Base-by-base conservation (phyloP, 768 basidiomycete species). In the Suillus discolor region DNA sequence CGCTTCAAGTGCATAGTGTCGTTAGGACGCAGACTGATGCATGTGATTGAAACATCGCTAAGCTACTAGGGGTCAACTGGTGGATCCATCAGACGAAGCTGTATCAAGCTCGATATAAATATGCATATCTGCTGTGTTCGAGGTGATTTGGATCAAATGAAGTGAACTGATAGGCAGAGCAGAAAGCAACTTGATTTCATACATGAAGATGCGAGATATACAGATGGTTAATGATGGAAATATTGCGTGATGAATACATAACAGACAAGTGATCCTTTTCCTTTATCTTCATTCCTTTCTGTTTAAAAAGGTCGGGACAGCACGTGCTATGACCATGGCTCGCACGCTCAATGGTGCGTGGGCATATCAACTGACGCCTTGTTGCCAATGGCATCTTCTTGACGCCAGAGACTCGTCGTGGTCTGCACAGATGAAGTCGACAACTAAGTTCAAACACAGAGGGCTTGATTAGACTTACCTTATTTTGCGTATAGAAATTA, bases 401-500 rank as follows among this genome's bases (percentile, higher is more conserved):
- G 86, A 71, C 89, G 90, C 96, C 96, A 98, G 28, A 98, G 85
- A 65, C 93, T 90, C 4, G 96, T 99, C 6, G 88, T 94, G 2
- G 96, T 98, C 94, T 94, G 68, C 47, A 62, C 39, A 42, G 20
- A 16, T 28, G 57, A 41, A 44, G 49, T 72, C n/a, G 71, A 39
- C n/a, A 60, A n/a, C 18, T 44, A 23, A 34, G 20, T 31, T 59
- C 38, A n/a, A 34, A 57, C 20, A 1, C 23, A 42, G 13, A 57
- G 18, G 47, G 20, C 16, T 25, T 57, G 25, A 49, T 60, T 11
- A 18, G 44, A 63, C 71, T 64, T 69, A 87, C 91, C 88, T 97
- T 98, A 77, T 94, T 91, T 77, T 96, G 92, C 4, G 97, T 99
- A 75, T 96, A 99, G 81, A 99, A 99, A 76, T 93, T 93, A 79